Evolutionary conservation across 163 green algal species (phyloP), one percentile per base, ranked within the genome.

Genomic region (Chlamydomonas reinhardtii): DNA sequence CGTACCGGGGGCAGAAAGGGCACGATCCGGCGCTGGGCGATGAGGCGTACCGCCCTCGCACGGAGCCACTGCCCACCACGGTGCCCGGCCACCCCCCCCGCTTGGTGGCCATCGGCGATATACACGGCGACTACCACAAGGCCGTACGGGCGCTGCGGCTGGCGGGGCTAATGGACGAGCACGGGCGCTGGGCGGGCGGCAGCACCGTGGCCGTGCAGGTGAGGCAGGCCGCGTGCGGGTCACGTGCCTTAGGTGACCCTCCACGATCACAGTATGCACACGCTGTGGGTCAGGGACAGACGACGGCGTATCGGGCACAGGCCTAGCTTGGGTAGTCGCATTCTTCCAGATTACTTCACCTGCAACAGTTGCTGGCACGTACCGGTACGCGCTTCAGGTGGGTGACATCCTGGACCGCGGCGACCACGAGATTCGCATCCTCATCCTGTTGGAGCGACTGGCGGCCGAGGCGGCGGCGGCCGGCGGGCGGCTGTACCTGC

Each of bases 341-440:
- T n/a, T n/a, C n/a, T n/a, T n/a, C n/a, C n/a, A n/a, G n/a, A n/a
- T n/a, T n/a, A n/a, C n/a, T n/a, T n/a, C n/a, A n/a, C n/a, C n/a
- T n/a, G n/a, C n/a, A n/a, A n/a, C n/a, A n/a, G n/a, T n/a, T n/a
- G n/a, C n/a, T n/a, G n/a, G n/a, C n/a, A n/a, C n/a, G n/a, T n/a
- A n/a, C n/a, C n/a, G n/a, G n/a, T n/a, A n/a, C n/a, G n/a, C 12
- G 14, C 20, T 48, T 2, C 82, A 99, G 94, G 96, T 99, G 27
- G 97, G 97, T 15, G 97, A 99, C 77, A 92, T 97, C 32, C 89
- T 99, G 73, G 97, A 99, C 76, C 92, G 97, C 6, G 97, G 97
- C 0, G 94, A 97, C 85, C 83, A 96, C 17, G 97, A 99, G 91
- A 64, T 99, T 0, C 85, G 93, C 65, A 94, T 98, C 34, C 89